Percentiles rank a stretch among this genome's conserved stretches.
Evolutionary conservation across 139 green algal genomes (phyloP).

Genomic region (Tetradesmus obliquus): DNA sequence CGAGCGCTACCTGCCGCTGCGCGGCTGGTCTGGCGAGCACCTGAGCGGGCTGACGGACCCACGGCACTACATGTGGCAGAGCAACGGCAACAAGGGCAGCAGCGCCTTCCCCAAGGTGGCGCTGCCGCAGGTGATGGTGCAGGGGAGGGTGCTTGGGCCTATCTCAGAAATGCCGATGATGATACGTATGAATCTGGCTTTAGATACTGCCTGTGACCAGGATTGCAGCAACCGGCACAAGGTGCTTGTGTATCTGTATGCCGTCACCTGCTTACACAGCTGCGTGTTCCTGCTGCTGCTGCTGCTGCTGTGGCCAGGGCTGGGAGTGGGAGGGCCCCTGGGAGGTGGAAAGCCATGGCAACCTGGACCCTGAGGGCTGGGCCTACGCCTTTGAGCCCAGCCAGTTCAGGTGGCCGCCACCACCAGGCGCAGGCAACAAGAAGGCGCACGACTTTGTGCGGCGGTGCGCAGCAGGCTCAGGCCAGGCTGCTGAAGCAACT

Average conservation of each 20-base stretch:
- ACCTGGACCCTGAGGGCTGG: slow-evolving; percentile 80
- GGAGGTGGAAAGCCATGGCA: slow-evolving; percentile 66
- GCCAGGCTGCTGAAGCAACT: neutral
- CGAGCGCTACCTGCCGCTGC: slow-evolving; percentile 78
- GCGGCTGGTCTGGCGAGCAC: slow-evolving; percentile 64
- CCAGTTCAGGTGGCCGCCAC: slow-evolving; percentile 43
- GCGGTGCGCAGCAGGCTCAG: slow-evolving; percentile 7
- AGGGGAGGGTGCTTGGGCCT: too few relatives aligned
- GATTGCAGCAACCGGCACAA: too few relatives aligned
- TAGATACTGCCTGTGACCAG: too few relatives aligned
- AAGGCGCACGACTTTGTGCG: slow-evolving; percentile 42
- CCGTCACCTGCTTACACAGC: too few relatives aligned
- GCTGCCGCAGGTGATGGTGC: slow-evolving; percentile 42
- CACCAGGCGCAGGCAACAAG: slow-evolving; percentile 31
- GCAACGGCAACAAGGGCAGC: slow-evolving; percentile 46
- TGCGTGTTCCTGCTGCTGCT: neutral
- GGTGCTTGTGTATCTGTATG: too few relatives aligned
- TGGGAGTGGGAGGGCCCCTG: slow-evolving; percentile 86
- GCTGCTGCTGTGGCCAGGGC: slow-evolving; percentile 36
- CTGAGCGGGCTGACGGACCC: slow-evolving; percentile 69
- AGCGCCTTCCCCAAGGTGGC: slow-evolving; percentile 58
- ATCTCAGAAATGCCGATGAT: too few relatives aligned
- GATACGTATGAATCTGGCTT: too few relatives aligned
- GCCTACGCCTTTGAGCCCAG: slow-evolving; percentile 65
- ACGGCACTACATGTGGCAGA: slow-evolving; percentile 62